phyloP scores from a whole-genome alignment of 768 basidiomycete genomes.

The Auriculariales sp. region DNA sequence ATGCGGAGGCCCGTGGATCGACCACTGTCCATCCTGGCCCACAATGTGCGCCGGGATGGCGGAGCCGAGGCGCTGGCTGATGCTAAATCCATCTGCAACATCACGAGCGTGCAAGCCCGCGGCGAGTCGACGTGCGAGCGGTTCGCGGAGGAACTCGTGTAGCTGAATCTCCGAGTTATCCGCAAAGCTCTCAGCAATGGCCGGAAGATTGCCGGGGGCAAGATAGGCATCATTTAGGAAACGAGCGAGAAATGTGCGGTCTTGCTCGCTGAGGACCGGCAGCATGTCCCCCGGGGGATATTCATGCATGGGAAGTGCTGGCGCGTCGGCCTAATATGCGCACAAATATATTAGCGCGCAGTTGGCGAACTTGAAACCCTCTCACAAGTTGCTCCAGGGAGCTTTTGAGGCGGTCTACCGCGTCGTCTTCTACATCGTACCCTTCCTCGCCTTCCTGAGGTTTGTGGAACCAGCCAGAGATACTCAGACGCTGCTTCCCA shows the following conservation, averaged over 20 bases:
- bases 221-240: conserved; percentile 89
- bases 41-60: conserved; percentile 53
- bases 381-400: conserved; percentile 88
- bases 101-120: conserved; percentile 50
- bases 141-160: conserved; percentile 64
- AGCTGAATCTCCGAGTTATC: conserved; percentile 81
- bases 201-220: conserved; percentile 62
- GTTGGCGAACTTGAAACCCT: too few species aligned
- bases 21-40: conserved; percentile 48
- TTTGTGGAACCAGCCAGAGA: conserved; percentile 96
- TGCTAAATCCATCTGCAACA: conserved; percentile 41
- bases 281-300: conserved; percentile 26
- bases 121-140: conserved; percentile 56
- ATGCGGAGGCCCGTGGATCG: conserved; percentile 75
- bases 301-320: conserved; percentile 20
- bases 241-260: conserved; percentile 60
- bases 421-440: conserved; percentile 39
- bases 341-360: neutral
- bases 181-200: conserved; percentile 67
- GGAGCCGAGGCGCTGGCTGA: conserved; percentile 27
- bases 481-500: conserved; percentile 62
- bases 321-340: conserved; percentile 11
- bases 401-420: conserved; percentile 40
- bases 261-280: conserved; percentile 38
- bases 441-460: conserved; percentile 86